Evolutionary conservation across 73 alveolate species (phyloP).

Genomic region (Symbiodinium natans): DNA sequence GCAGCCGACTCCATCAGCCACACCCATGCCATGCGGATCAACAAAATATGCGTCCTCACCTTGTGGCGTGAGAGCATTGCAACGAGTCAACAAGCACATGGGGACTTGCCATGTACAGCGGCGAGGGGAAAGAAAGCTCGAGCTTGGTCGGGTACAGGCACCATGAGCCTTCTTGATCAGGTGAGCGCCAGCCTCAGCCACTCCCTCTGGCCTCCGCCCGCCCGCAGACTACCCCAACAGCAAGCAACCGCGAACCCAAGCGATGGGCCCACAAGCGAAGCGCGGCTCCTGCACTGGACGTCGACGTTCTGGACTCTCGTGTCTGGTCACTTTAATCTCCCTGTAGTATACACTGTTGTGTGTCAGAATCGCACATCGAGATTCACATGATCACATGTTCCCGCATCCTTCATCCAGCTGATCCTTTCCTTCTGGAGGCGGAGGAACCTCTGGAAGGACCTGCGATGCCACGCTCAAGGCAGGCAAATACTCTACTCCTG

Average conservation of each 20-base stretch:
- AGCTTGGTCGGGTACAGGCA: conserved; percentile 32
- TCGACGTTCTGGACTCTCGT: too few relatives aligned
- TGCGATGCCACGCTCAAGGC: neutral
- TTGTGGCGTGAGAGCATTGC: neutral
- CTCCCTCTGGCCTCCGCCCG: neutral
- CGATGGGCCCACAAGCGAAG: neutral
- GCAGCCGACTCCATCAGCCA: conserved; percentile 92
- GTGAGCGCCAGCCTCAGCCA: conserved; percentile 33
- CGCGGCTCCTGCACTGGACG: neutral
- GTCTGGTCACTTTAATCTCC: too few relatives aligned
- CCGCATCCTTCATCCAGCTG: neutral
- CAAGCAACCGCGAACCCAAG: too few relatives aligned
- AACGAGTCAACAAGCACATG: neutral
- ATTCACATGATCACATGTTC: too few relatives aligned
- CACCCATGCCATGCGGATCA: conserved; percentile 66
- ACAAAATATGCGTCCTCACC: conserved; percentile 79
- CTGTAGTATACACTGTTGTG: too few relatives aligned
- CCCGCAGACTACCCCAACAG: neutral
- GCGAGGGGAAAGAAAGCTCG: neutral
- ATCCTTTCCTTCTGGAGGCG: neutral
- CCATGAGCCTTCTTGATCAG: conserved; percentile 67
- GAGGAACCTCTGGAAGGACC: neutral
- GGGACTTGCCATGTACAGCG: neutral
- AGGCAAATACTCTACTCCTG: neutral
- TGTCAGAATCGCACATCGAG: too few relatives aligned